Base-by-base conservation (phyloP, 2,329 filamentous ascomycete genomes). In the Fusarium penzigii region DNA sequence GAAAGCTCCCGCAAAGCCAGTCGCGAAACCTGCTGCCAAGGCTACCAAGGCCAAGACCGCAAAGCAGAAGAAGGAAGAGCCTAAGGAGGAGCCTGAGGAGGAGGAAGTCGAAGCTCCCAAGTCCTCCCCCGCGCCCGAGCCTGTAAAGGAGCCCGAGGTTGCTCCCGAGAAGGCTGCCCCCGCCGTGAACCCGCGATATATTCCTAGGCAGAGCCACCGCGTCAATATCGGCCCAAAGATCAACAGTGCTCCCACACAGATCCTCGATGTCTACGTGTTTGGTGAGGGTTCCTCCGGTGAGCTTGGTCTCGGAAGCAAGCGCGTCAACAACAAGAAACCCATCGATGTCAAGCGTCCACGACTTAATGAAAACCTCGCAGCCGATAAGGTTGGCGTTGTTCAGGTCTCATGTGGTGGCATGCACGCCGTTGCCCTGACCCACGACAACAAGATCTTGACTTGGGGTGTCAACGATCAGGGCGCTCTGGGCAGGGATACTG, bases 401-500 rank as follows among this genome's bases (percentile, higher is more conserved):
- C 85, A 89, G 70, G 72, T 95, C 51, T 85, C 88, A 46, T 85
- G 87, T 54, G 90, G 90, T 55, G 90, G 89, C 51, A 93, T 95
- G 89, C 90, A 95, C 72, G 85, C 81, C 47, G 77, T 88, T 56
- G 89, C 87, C 3, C 75, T 94, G 47, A 93, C 90, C 45, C 81
- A 86, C 61, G 87, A 93, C 70, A 90, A 92, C 77, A 86, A 86
- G 73, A 88, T 95, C 61, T 75, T 91, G 48, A 92, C 89, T 29
- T 95, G 90, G 90, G 90, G 90, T 48, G 90, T 94, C 62, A 94
- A 94, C 68, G 90, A 95, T 66, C 86, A 92, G 66, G 88, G 88
- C 57, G 89, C 90, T 9, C 80, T 95, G 38, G 90, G 90, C 40
- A 81, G 90, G 66, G 82, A 89, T 66, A 92, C 88, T 3, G 75